Base-by-base conservation (phyloP, 352 stramenopile genomes). In the Aphanomyces euteiches region DNA sequence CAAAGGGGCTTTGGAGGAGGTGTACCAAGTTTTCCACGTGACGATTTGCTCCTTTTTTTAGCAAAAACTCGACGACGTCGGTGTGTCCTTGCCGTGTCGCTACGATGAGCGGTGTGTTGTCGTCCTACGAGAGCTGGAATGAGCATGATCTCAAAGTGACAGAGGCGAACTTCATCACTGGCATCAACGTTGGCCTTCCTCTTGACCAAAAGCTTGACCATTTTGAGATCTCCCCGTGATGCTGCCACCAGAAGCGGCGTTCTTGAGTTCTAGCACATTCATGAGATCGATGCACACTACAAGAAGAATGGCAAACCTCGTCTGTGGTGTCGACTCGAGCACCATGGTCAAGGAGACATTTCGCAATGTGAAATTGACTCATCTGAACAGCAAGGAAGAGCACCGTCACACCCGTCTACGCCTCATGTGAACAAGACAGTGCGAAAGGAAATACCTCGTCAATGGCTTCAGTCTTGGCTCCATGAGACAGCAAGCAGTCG, bases 401-500 rank as follows among this genome's bases (percentile, higher is more conserved):
- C 21, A 45, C 39, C 40, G 64, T 70, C 19, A 45, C 36, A 2
- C 64, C 64, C 6, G 56, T 36, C 64, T 70, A 70, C 3, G 58
- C 45, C 13, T n/a, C 13, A 53, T 53, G 45, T 53, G 13, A 2
- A 19, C 1, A 53, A 53, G 8, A 13, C 15, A 63, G 12, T n/a
- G 8, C 4, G 21, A 39, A 59, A 61, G 60, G 3, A 21, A 5
- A 15, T 41, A 70, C 64, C 37, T 34, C 13, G 54, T 70, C 53
- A 7, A 70, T 70, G n/a, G 64, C 64, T 63, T 70, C 64, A 6
- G 64, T 70, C 7, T 70, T 70, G 36, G 64, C 64, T 10, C 64
- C 64, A 3, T 61, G 53, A 34, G 28, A 39, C 4, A 70, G 40
- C 13, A 70, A 39, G 39, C 64, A 70, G 54, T 70, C 53, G 37